phyloP scores from a whole-genome alignment of 345 rosid species.

The Rubroshorea leprosula region DNA sequence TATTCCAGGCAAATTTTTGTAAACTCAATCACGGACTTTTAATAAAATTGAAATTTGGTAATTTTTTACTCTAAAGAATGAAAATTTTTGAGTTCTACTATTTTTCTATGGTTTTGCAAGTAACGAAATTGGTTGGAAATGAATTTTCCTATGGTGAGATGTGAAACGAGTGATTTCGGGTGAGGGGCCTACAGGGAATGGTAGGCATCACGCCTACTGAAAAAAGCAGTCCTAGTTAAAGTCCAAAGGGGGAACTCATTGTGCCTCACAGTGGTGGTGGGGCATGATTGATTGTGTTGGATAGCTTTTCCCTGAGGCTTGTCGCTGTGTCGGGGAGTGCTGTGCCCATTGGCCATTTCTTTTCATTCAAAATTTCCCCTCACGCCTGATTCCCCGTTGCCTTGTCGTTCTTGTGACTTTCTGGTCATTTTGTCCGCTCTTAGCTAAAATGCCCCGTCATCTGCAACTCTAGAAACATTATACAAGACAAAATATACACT shows the following conservation, averaged over 20 bases:
- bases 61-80: too few relatives aligned
- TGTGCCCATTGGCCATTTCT: slow-evolving; percentile 6
- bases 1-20: too few relatives aligned
- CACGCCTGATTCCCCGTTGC: slow-evolving; percentile 61
- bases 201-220: slow-evolving; percentile 65
- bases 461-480: slow-evolving; percentile 15
- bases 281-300: slow-evolving; percentile 55
- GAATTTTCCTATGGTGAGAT: too few relatives aligned
- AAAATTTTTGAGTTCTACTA: too few relatives aligned
- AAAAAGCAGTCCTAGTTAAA: slow-evolving; percentile 41
- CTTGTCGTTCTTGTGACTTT: slow-evolving; percentile 44
- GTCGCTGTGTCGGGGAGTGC: slow-evolving; percentile 48
- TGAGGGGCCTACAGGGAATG: slow-evolving; percentile 31
- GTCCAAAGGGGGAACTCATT: slow-evolving; percentile 57
- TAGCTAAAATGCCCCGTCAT: slow-evolving; percentile 3
- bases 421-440: slow-evolving; percentile 19
- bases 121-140: background rate
- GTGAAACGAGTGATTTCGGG: slow-evolving; percentile 11
- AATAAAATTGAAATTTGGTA: too few relatives aligned
- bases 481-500: slow-evolving; percentile 28
- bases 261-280: slow-evolving; percentile 46
- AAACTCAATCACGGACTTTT: too few relatives aligned
- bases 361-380: slow-evolving; percentile 15
- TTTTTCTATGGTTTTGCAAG: too few relatives aligned
- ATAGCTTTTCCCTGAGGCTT: slow-evolving; percentile 31